Conservation (phyloP, 2,329 filamentous ascomycete species). For the Thielaviopsis ethacetica region DNA sequence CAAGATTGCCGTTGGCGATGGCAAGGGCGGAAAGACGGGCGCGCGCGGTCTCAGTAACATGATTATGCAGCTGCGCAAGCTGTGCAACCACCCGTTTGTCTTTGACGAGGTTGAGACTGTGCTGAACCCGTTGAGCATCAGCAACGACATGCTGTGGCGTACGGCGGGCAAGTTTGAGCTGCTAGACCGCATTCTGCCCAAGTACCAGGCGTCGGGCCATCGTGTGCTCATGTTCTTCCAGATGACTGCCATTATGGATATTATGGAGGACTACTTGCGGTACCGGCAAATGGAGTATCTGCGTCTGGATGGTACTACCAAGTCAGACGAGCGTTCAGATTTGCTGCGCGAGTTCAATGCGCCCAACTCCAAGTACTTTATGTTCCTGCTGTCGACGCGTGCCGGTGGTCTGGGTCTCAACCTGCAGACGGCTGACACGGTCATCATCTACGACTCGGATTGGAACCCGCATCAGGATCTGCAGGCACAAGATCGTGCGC, state of each 20-base stretch:
- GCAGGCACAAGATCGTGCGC: conserved; percentile 96
- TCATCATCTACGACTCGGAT: conserved; percentile 99
- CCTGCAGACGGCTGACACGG: conserved; percentile 90
- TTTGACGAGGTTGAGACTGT: conserved; percentile 97
- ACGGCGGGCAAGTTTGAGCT: conserved; percentile 95
- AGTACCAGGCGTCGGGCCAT: conserved; percentile 82
- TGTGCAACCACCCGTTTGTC: conserved; percentile 98
- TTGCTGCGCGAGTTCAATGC: conserved; percentile 80
- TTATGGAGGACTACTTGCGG: conserved; percentile 96
- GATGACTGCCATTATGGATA: conserved; percentile 99
- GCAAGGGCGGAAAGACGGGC: conserved; percentile 86
- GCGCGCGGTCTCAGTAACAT: conserved; percentile 96
- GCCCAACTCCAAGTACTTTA: conserved; percentile 83
- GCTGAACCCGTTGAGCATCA: conserved; percentile 79
- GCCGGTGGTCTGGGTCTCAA: conserved; percentile 96
- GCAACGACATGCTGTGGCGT: conserved; percentile 89
- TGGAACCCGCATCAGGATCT: conserved; percentile 99
- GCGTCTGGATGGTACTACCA: conserved; percentile 89
- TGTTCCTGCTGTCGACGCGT: conserved; percentile 95
- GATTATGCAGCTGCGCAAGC: conserved; percentile 97
- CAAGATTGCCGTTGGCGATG: conserved; percentile 83
- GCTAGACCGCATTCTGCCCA: conserved; percentile 78
- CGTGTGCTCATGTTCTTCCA: conserved; percentile 99
- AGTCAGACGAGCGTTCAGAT: conserved; percentile 91
- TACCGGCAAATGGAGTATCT: conserved; percentile 72